Evolutionary conservation across 2,329 filamentous ascomycete species (phyloP).

Genomic region (Kalmusia sp.): DNA sequence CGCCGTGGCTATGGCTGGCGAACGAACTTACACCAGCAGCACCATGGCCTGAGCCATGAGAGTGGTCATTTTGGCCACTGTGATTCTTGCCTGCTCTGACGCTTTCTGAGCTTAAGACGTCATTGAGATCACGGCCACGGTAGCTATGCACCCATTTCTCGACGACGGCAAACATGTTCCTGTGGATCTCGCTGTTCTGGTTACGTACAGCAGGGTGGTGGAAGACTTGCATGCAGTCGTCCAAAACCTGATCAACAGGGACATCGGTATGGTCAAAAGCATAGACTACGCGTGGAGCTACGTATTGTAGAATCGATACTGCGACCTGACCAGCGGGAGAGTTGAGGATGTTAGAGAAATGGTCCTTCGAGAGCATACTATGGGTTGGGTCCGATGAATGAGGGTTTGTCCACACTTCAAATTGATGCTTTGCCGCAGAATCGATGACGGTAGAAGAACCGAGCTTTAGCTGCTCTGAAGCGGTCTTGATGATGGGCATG

Average conservation of each 20-base stretch:
- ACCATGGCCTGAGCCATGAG: constrained; percentile 37
- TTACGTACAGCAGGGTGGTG: constrained; percentile 89
- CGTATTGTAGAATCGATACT: constrained; percentile 76
- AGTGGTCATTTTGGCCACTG: constrained; percentile 46
- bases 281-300: constrained; percentile 85
- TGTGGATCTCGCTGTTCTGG: constrained; percentile 78
- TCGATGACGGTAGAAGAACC: constrained; percentile 77
- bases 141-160: constrained; percentile 79
- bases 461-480: constrained; percentile 82
- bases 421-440: constrained; percentile 58
- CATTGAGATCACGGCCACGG: constrained; percentile 71
- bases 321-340: constrained; percentile 57
- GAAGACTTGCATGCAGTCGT: constrained; percentile 82
- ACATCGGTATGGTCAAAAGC: constrained; percentile 91
- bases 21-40: constrained; percentile 36
- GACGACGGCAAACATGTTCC: constrained; percentile 87
- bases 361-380: constrained; percentile 60
- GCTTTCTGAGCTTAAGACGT: constrained; percentile 80
- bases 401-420: constrained; percentile 58
- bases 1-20: constrained; percentile 18
- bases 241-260: constrained; percentile 80
- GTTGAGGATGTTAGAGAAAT: constrained; percentile 60
- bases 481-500: constrained; percentile 86
- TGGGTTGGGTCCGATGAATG: constrained; percentile 58
- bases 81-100: constrained; percentile 88